Base-by-base conservation (phyloP, 345 rosid species). In the Pseudoturritis turrita region DNA sequence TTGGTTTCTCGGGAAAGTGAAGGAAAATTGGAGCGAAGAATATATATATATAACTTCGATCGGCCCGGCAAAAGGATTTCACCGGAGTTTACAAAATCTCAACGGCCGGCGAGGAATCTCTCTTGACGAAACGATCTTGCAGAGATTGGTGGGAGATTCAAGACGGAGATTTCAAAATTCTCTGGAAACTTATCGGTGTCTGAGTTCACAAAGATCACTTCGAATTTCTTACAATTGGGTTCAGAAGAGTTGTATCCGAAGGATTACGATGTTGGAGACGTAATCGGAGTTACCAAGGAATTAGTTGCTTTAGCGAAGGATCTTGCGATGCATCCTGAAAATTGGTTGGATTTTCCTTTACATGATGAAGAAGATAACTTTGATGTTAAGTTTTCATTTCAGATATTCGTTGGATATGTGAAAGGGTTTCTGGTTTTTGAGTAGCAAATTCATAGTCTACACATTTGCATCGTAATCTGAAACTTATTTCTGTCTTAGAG, bases 261-360 rank as follows among this genome's bases (percentile, higher is more conserved):
- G 39, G 65, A 44, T 60, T 74, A 49, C 31, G 66, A 23, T 50
- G 53, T 7, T 37, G 65, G 19, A 13, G 70, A 73, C 59, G 85
- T 63, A 2, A 69, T 87, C 17, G 97, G 98, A 75, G 80, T 91
- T 17, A 89, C 86, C 7, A 86, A 84, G 26, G 97, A 91, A 83
- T 87, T 91, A 21, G 79, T 91, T 80, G 79, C 86, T 8, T 89
- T 94, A 61, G 96, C 84, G 0, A 77, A 79, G 29, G 88, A 88
- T 55, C 86, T 89, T 21, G 91, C 90, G 44, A 86, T 82, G 86
- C 92, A 84, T 86, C 93, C 95, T 2, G 96, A 88, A 77, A 88
- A 90, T 54, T 94, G 97, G 98, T 77, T 91, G 62, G 95, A 91
- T 85, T 88, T 89, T 69, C 91, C 97, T 49, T 77, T 91, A 31